These are phyloP conservation scores for Rubia balearica DNA, from an alignment of 305 asterid genomes.

Conservation along the genomic window DNA sequence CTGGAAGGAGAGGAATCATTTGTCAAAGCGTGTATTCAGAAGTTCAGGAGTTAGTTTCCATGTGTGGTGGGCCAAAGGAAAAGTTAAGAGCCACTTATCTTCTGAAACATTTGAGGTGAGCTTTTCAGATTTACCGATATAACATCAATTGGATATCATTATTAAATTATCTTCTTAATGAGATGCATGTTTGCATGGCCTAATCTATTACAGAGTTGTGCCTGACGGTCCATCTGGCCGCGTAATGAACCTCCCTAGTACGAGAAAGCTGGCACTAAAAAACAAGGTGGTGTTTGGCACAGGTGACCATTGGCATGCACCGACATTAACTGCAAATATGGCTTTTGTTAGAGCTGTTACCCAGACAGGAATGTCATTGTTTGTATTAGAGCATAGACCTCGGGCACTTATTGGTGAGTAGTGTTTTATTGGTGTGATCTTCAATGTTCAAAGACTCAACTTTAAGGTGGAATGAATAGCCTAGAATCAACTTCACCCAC, in stretches of 20 bases:
- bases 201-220: conserved; percentile 52
- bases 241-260: conserved; percentile 61
- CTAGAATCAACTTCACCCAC: not conserved
- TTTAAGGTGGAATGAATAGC: conserved; percentile 7
- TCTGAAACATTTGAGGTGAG: conserved; percentile 68
- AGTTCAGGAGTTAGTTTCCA: conserved; percentile 67
- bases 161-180: not conserved
- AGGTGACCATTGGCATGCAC: conserved; percentile 79
- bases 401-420: conserved; percentile 81
- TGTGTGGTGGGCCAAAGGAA: conserved; percentile 88
- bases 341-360: conserved; percentile 80
- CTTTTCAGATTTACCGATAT: conserved; percentile 5
- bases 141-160: not conserved
- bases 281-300: conserved; percentile 90
- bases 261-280: conserved; percentile 76
- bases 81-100: conserved; percentile 60
- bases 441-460: not conserved
- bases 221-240: conserved; percentile 78
- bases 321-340: conserved; percentile 86
- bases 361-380: conserved; percentile 86
- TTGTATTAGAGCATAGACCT: conserved; percentile 67
- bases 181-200: not conserved
- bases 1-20: conserved; percentile 64
- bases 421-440: not conserved
- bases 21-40: conserved; percentile 71